Conservation (phyloP, 306 rosid species). For the Myrica gale region DNA sequence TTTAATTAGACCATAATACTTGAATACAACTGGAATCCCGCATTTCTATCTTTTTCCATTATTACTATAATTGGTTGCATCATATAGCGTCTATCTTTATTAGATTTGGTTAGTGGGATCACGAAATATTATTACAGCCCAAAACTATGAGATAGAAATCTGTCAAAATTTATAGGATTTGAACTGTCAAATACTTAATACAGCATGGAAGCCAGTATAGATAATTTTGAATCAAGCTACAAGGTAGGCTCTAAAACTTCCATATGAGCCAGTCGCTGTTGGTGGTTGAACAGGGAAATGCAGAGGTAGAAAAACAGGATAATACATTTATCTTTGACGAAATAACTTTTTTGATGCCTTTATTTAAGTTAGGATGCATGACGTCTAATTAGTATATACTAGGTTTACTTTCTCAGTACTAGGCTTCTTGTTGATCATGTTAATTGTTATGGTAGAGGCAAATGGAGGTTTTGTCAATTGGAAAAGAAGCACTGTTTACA, state of each 20-base stretch:
- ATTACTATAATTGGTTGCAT: neutral
- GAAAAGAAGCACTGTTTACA: conserved; percentile 67
- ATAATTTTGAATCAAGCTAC: neutral
- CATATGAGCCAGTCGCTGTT: neutral
- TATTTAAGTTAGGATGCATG: neutral
- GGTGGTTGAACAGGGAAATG: neutral
- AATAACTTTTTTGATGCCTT: neutral
- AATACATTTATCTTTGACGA: neutral
- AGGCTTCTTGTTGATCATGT: neutral
- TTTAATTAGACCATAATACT: neutral
- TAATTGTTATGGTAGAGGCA: conserved; percentile 43
- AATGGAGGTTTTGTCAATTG: conserved; percentile 52
- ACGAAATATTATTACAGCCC: neutral
- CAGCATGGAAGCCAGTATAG: neutral
- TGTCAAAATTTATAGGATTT: neutral
- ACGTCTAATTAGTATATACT: too few relatives aligned
- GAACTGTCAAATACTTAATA: neutral
- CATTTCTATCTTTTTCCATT: neutral
- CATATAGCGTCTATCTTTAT: neutral
- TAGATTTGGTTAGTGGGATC: neutral
- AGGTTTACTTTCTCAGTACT: neutral
- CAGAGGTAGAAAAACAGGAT: neutral
- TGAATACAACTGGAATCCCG: neutral
- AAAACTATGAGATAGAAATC: neutral
- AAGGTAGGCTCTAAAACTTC: neutral